These are phyloP conservation scores for Phytopythium delawarense DNA, from an alignment of 352 stramenopile genomes.

Conservation along the genomic window DNA sequence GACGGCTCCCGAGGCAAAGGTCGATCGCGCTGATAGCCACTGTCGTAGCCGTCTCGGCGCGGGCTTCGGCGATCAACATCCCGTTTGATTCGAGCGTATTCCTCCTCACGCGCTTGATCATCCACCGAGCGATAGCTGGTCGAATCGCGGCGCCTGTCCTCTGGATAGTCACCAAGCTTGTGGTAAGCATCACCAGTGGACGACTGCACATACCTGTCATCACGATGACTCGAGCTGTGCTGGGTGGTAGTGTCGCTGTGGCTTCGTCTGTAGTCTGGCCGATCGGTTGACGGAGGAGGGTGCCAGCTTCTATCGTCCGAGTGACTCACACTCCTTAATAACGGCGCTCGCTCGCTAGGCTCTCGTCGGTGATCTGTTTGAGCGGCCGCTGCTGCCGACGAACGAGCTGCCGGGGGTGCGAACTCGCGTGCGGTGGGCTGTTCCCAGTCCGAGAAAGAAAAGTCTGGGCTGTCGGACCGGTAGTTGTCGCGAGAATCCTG, in stretches of 20 bases:
- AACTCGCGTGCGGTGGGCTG: neutral
- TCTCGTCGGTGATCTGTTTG: neutral
- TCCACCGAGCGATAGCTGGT: neutral
- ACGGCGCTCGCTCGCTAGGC: neutral
- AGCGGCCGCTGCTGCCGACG: neutral
- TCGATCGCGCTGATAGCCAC: neutral
- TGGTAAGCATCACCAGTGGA: neutral
- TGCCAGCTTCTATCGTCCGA: neutral
- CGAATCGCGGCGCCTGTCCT: neutral
- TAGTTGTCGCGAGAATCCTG: neutral
- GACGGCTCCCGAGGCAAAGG: neutral
- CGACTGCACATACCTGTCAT: neutral
- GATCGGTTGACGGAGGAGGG: neutral
- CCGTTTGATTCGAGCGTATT: neutral
- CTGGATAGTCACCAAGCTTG: neutral
- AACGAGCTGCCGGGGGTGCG: neutral
- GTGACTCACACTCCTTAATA: conserved; percentile 1
- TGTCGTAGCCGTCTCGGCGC: neutral
- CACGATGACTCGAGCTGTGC: neutral
- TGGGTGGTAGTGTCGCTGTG: neutral
- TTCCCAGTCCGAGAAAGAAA: conserved; percentile 5
- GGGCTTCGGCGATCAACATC: neutral
- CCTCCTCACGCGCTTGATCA: neutral
- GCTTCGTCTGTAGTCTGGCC: conserved; percentile 5
- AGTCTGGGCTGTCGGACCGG: neutral